phyloP scores from a whole-genome alignment of 345 rosid species.

The Salix caprea region DNA sequence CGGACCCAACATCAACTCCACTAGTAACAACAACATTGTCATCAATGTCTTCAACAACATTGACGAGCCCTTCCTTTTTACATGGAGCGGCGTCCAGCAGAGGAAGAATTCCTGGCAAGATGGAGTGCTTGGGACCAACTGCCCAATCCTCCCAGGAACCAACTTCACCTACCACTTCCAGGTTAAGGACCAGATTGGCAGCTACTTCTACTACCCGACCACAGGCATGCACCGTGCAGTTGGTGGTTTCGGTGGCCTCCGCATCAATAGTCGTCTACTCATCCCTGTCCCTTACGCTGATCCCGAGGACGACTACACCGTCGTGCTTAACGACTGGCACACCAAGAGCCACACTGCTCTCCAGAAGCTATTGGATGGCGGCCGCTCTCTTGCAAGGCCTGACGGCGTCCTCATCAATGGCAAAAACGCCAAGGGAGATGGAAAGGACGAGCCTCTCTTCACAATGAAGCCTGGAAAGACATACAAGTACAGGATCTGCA shows the following conservation, averaged over 20 bases:
- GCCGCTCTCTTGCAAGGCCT: constrained; percentile 18
- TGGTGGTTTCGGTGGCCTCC: constrained; percentile 26
- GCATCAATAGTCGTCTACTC: constrained; percentile 19
- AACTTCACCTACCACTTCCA: constrained; percentile 80
- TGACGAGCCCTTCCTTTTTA: no score
- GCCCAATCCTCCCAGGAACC: constrained; percentile 64
- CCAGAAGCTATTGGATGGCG: constrained; percentile 10
- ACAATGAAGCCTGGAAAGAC: constrained; percentile 23
- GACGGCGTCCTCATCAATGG: constrained; percentile 22
- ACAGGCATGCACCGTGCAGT: constrained; percentile 11
- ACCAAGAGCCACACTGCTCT: constrained; percentile 8
- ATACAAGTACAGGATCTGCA: constrained; percentile 24
- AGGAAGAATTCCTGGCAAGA: constrained; percentile 88
- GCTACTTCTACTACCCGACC: constrained; percentile 22
- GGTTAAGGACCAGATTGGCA: constrained; percentile 75
- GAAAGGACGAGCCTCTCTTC: constrained; percentile 22
- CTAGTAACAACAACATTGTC: constrained; percentile 3
- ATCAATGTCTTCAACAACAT: no score
- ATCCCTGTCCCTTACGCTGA: constrained; percentile 24
- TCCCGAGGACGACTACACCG: constrained; percentile 25
- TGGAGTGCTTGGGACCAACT: constrained; percentile 61
- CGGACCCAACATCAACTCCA: no score
- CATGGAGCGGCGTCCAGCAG: constrained; percentile 71
- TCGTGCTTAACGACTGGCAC: constrained; percentile 21
- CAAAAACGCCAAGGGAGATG: constrained; percentile 9